Base-by-base conservation (phyloP, 352 stramenopile genomes). In the Elongisporangium anandrum region DNA sequence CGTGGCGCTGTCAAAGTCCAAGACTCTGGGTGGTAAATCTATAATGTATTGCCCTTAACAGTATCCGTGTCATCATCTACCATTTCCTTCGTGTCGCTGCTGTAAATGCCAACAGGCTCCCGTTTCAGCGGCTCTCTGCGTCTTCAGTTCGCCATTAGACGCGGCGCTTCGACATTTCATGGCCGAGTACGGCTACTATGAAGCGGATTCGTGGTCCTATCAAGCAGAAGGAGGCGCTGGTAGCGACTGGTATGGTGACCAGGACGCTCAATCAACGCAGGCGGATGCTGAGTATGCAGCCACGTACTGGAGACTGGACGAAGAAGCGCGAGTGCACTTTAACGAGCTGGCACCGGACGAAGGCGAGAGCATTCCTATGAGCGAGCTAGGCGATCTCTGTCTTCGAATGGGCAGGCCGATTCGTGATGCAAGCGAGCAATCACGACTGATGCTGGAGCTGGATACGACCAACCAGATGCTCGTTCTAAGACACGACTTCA, bases 391-490 rank as follows among this genome's bases (percentile, higher is more conserved):
- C 24, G 70, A 84, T 34, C 66, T 86, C 41, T 89, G 79, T 47
- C 56, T 51, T 19, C 65, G 65, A 29, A 73, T 85, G 50, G 64
- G 64, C 1, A 67, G 71, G 10, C 62, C 75, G 10, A 39, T 87
- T 4, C 72, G 65, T 20, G 75, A 84, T 49, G 72, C 78, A 2
- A 64, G 66, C 50, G 75, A 89, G 55, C 68, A 77, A 16, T 58
- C 64, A 34, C 70, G 64, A 2, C 64, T 87, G 20, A 75, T 89
- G 75, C 61, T 52, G 20, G 71, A 78, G 52, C 68, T 92, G 29
- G 79, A 92, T 57, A 81, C 73, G 50, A 72, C 70, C 9, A 87
- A 85, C 59, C 57, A 69, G 16, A 88, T 92, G 79, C 45, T 71
- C 3, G 73, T 92, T 29, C 52, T 73, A 38, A 69, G 81, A 12